A percentile compares a stretch with the other conserved stretches of the same genome.
phyloP scores from a whole-genome alignment of 2,329 filamentous ascomycete species.

The Anisogramma anomala region DNA sequence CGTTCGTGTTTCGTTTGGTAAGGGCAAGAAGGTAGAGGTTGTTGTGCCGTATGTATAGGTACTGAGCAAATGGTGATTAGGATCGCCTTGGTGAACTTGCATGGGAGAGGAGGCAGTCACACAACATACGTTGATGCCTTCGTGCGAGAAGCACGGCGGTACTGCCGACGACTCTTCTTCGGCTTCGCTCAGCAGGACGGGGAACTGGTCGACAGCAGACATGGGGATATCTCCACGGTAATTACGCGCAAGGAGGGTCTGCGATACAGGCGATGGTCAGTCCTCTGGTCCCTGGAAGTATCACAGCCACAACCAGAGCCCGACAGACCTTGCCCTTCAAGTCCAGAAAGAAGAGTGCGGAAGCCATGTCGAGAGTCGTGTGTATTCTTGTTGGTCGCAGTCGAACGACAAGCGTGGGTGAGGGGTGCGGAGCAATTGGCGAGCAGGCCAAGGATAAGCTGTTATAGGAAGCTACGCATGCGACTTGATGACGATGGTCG shows the following conservation, averaged over 20 bases:
- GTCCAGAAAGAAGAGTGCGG: slow-evolving; percentile 95
- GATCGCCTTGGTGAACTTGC: neutral
- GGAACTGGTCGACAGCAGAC: slow-evolving; percentile 98
- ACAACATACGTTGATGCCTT: slow-evolving; percentile 77
- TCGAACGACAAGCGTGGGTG: slow-evolving; percentile 16
- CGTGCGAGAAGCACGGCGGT: slow-evolving; percentile 93
- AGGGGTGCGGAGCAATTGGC: slow-evolving; percentile 16
- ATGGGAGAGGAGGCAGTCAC: neutral
- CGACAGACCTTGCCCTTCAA: slow-evolving; percentile 90
- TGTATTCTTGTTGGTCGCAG: slow-evolving; percentile 13
- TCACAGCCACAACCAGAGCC: neutral
- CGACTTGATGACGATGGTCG: slow-evolving; percentile 1
- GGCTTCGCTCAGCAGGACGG: slow-evolving; percentile 86
- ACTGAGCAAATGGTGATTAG: slow-evolving; percentile 40
- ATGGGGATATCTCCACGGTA: slow-evolving; percentile 98
- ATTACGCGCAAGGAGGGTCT: slow-evolving; percentile 97
- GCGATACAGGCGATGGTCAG: slow-evolving; percentile 15
- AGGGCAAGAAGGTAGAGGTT: slow-evolving; percentile 97
- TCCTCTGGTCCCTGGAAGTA: neutral
- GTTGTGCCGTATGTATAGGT: slow-evolving; percentile 98
- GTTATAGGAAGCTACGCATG: slow-evolving; percentile 7
- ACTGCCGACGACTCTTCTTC: slow-evolving; percentile 98
- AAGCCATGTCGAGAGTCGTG: slow-evolving; percentile 60
- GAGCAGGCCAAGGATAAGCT: slow-evolving; percentile 16
- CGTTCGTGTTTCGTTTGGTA: slow-evolving; percentile 98